phyloP scores from a whole-genome alignment of 2,329 filamentous ascomycete genomes.

The Tolypocladium sp. region DNA sequence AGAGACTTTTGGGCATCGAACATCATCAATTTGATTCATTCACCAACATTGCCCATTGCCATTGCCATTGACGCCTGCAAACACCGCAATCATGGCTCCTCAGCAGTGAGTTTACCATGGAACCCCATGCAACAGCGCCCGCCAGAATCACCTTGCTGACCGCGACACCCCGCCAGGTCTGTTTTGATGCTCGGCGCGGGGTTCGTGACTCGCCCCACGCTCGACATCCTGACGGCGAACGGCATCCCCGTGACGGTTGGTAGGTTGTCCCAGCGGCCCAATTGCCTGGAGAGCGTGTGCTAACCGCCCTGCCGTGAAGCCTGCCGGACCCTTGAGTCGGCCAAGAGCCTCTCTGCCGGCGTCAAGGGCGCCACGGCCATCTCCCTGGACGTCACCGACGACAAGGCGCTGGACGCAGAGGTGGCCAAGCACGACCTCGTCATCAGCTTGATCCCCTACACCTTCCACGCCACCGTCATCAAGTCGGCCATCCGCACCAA shows the following conservation, averaged over 20 bases:
- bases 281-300: neutral
- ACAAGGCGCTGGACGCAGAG: conserved; percentile 67
- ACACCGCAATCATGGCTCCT: conserved; percentile 2
- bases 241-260: conserved; percentile 57
- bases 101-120: conserved; percentile 1
- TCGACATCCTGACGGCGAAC: conserved; percentile 52
- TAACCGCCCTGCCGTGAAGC: conserved; percentile 34
- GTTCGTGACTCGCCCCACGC: conserved; percentile 51
- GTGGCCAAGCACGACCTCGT: conserved; percentile 72
- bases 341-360: conserved; percentile 64
- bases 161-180: neutral
- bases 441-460: conserved; percentile 84
- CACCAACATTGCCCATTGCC: neutral
- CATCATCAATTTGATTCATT: neutral
- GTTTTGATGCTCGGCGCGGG: conserved; percentile 40
- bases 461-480: conserved; percentile 79
- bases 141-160: neutral
- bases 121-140: conserved; percentile 1
- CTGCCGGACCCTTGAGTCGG: conserved; percentile 70
- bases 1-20: neutral
- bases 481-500: conserved; percentile 87
- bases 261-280: conserved; percentile 24
- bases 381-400: conserved; percentile 75
- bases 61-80: neutral
- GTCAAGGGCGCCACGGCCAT: conserved; percentile 67